Percentiles rank a stretch among this genome's conserved stretches.
Conservation (phyloP, 1,139 yeast species). For the Yamadazyma epiphylla region DNA sequence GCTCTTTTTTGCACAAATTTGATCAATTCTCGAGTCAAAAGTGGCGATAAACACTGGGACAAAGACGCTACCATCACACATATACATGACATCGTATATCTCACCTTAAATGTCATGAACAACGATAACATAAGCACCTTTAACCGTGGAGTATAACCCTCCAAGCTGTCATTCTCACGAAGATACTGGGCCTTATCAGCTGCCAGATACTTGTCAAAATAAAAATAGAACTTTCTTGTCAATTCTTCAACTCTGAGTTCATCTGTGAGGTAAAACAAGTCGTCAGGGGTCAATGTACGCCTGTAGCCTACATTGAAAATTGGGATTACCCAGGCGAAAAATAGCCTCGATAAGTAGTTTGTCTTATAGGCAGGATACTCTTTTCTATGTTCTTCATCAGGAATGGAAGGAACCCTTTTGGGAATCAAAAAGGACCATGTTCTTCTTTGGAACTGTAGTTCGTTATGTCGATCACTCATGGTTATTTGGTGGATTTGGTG, state of each 20-base stretch:
- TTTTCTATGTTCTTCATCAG: conserved; percentile 47
- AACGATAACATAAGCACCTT: conserved; percentile 16
- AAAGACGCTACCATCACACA: conserved; percentile 16
- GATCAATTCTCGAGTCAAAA: conserved; percentile 27
- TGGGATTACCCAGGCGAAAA: conserved; percentile 61
- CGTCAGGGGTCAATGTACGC: conserved; percentile 62
- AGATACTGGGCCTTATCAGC: conserved; percentile 18
- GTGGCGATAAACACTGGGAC: conserved; percentile 21
- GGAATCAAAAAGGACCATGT: neutral
- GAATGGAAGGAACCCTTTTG: conserved; percentile 48
- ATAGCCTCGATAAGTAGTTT: conserved; percentile 26
- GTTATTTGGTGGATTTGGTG: too few relatives aligned
- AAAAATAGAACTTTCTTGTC: conserved; percentile 24
- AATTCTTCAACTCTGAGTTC: conserved; percentile 49
- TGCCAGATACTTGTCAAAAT: conserved; percentile 32
- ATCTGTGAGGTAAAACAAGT: conserved; percentile 52
- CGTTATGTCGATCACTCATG: too few relatives aligned
- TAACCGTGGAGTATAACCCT: conserved; percentile 20
- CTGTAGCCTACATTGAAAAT: conserved; percentile 60
- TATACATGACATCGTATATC: conserved; percentile 19
- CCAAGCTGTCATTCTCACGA: conserved; percentile 18
- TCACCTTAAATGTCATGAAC: conserved; percentile 25
- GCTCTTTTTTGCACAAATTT: conserved; percentile 24
- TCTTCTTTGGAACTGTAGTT: neutral
- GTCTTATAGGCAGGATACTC: conserved; percentile 21